Evolutionary conservation across 139 green algal species (phyloP), one percentile per base, ranked within the genome.

Genomic region (Picochlorum costavermella): DNA sequence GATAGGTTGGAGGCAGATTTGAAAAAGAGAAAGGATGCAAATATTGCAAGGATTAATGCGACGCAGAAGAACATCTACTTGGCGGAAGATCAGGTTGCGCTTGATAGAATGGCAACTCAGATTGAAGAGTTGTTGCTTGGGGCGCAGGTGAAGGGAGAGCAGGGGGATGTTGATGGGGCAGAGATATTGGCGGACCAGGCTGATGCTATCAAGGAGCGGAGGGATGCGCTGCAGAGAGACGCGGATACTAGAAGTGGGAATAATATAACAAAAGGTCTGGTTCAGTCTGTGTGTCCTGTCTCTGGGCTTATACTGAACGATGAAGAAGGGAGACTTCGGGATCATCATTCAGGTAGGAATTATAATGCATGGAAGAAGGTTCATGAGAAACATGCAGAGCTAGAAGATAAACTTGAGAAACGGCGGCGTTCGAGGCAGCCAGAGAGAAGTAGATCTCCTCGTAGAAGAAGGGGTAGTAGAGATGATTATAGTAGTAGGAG

Each of bases 281-380:
- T 28, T 11, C 75, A 81, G 62, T 69, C 70, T 40, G 76, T 83
- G 5, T 83, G 76, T 62, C 69, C 70, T 33, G 44, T 76, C 12
- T 71, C 55, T 2, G 76, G 76, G 17, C 62, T 83, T 10, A 83
- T 83, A 64, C 70, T 83, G 48, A 83, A 83, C 51, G 57, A 72
- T 46, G 76, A 83, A 20, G 76, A 83, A 64, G 70, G 33, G 11
- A 63, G 76, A 20, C 26, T 83, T 28, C 45, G 78, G 23, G 76
- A 83, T 61, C 76, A 83, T 61, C 73, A 79, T 43, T 33, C 40
- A 9, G 76, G 76, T 3, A 58, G 70, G 12, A 83, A 83, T 62
- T 83, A 79, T 55, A 76, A 76, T 37, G 61, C 70, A 11, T 77
- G 71, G 64, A 73, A 69, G 36, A 77, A 73, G 60, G 51, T 77